Evolutionary conservation across 139 green algal genomes (phyloP).

Genomic region (Mesotaenium endlicherianum): DNA sequence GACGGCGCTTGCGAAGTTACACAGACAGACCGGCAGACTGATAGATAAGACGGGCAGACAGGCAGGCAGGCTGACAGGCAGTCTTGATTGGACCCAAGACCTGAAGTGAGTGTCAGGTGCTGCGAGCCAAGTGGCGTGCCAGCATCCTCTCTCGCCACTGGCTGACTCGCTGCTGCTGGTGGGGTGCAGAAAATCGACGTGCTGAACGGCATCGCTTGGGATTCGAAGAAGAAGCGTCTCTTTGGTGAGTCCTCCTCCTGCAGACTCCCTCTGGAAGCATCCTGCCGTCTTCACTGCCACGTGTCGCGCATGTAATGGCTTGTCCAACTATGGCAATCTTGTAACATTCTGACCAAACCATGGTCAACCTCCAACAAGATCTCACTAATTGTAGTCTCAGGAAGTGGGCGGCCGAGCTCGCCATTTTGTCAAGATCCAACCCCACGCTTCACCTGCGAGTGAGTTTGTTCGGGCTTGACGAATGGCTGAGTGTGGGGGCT

Average conservation of each 20-base stretch:
- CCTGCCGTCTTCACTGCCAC: too few species aligned
- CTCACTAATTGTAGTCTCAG: neutral
- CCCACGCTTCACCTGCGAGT: neutral
- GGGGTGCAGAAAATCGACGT: conserved; percentile 26
- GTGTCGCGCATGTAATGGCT: too few species aligned
- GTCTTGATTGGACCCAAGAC: too few species aligned
- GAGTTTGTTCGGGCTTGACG: neutral
- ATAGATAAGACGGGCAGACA: too few species aligned
- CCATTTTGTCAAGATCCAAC: neutral
- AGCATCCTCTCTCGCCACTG: too few species aligned
- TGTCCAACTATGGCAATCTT: too few species aligned
- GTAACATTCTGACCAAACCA: neutral
- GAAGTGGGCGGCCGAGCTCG: neutral
- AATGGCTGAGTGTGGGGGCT: neutral
- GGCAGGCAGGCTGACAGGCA: too few species aligned
- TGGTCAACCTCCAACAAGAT: neutral
- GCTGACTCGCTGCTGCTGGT: too few species aligned
- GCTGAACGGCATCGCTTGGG: conserved; percentile 49
- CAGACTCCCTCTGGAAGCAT: neutral
- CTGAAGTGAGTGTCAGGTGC: too few species aligned
- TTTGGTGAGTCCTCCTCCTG: conserved; percentile 12
- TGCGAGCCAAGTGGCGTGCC: too few species aligned
- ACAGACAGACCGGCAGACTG: too few species aligned
- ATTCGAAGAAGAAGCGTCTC: neutral
- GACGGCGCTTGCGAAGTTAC: too few species aligned